A percentile compares a stretch with the other conserved stretches of the same genome.
These are phyloP conservation scores for Paxillus ammoniavirescens DNA, from an alignment of 768 basidiomycete species.

Conservation along the genomic window DNA sequence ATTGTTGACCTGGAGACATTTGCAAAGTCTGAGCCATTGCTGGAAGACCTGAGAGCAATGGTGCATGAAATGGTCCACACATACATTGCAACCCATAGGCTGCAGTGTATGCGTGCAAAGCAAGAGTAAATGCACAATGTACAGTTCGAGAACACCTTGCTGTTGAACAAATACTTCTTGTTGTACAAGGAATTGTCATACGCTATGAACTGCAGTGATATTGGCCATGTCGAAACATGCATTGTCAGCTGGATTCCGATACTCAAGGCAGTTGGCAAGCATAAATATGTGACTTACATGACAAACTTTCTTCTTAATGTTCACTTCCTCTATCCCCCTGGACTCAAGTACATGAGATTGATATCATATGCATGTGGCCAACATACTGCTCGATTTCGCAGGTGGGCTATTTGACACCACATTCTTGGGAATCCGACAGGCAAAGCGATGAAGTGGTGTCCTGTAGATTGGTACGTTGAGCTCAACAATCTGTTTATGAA, in stretches of 20 bases:
- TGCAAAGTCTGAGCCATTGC: slow-evolving; percentile 10
- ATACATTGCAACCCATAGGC: slow-evolving; percentile 15
- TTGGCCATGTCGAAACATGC: slow-evolving; percentile 27
- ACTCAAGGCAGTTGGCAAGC: slow-evolving; percentile 29
- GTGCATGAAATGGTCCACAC: slow-evolving; percentile 18
- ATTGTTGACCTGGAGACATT: slow-evolving; percentile 7
- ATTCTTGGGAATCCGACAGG: slow-evolving; percentile 38
- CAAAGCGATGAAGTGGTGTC: slow-evolving; percentile 26
- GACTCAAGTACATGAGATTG: slow-evolving; percentile 1
- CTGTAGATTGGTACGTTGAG: slow-evolving; percentile 40
- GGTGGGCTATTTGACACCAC: slow-evolving; percentile 21
- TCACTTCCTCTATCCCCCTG: slow-evolving; percentile 22
- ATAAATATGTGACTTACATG: slow-evolving; percentile 32
- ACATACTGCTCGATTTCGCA: neutral
- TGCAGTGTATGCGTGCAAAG: neutral
- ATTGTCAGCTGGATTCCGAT: slow-evolving; percentile 27
- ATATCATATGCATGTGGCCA: neutral
- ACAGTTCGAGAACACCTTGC: slow-evolving; percentile 31
- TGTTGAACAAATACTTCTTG: slow-evolving; percentile 32
- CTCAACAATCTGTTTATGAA: slow-evolving; percentile 43
- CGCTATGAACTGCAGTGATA: slow-evolving; percentile 33
- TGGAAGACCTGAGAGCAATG: slow-evolving; percentile 28
- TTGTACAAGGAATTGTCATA: slow-evolving; percentile 40
- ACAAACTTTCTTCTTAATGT: slow-evolving; percentile 25
- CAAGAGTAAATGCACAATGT: slow-evolving; percentile 22